A percentile compares a stretch with the other conserved stretches of the same genome.
phyloP scores from a whole-genome alignment of 441 rosid species.

The Lepidium campestre region DNA sequence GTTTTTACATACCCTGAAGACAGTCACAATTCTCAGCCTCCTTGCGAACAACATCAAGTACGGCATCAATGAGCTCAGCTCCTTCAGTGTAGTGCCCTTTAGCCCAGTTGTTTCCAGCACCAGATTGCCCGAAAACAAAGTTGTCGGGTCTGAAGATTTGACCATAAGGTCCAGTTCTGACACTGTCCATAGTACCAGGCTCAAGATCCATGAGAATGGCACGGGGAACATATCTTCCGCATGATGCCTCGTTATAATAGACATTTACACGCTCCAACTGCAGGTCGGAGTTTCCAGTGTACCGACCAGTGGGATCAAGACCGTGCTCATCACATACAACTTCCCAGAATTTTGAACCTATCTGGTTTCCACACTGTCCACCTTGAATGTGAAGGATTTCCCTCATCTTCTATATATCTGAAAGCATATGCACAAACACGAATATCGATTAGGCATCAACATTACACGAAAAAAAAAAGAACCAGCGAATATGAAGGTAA shows the following conservation, averaged over 20 bases:
- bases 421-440: background rate
- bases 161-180: constrained; percentile 42
- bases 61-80: constrained; percentile 44
- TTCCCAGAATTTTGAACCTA: constrained; percentile 47
- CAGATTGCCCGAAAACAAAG: constrained; percentile 44
- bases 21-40: constrained; percentile 48
- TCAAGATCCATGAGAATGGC: constrained; percentile 48
- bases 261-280: constrained; percentile 42
- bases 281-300: constrained; percentile 37
- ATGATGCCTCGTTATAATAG: constrained; percentile 42
- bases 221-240: constrained; percentile 43
- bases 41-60: constrained; percentile 44
- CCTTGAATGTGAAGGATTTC: constrained; percentile 50
- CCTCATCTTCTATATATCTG: constrained; percentile 32
- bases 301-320: constrained; percentile 43
- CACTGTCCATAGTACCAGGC: constrained; percentile 50
- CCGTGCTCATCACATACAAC: constrained; percentile 46
- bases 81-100: constrained; percentile 47
- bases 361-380: constrained; percentile 49
- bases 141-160: constrained; percentile 44
- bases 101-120: constrained; percentile 53
- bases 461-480: background rate
- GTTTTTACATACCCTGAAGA: constrained; percentile 33
- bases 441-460: background rate
- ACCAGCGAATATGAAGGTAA: no score